Conservation (phyloP, 2,329 filamentous ascomycete genomes). For the Pyrenochaeta sp. region DNA sequence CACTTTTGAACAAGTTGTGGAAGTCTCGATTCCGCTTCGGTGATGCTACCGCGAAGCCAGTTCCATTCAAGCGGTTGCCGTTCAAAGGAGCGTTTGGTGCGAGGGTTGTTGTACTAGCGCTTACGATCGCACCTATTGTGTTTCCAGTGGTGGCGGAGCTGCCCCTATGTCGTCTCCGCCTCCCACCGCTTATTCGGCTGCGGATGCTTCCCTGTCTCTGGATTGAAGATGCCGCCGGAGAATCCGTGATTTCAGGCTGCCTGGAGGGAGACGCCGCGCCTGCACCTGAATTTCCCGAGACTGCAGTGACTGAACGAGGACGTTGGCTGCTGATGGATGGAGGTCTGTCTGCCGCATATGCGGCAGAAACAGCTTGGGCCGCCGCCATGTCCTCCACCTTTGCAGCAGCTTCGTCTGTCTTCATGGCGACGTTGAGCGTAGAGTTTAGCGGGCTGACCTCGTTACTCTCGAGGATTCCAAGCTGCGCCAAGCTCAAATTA, state of each 20-base stretch:
- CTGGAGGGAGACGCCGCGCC: constrained; percentile 62
- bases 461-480: constrained; percentile 75
- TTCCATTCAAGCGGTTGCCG: constrained; percentile 84
- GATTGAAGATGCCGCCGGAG: constrained; percentile 58
- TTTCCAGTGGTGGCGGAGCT: constrained; percentile 73
- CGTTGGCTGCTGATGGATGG: constrained; percentile 41
- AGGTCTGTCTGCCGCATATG: constrained; percentile 59
- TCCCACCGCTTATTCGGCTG: constrained; percentile 60
- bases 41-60: constrained; percentile 93
- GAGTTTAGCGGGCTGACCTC: constrained; percentile 65
- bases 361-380: constrained; percentile 66
- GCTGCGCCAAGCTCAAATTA: constrained; percentile 85
- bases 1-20: constrained; percentile 90
- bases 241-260: constrained; percentile 70
- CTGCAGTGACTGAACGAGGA: constrained; percentile 49
- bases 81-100: constrained; percentile 67
- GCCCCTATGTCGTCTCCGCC: constrained; percentile 75
- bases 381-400: constrained; percentile 66
- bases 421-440: constrained; percentile 63
- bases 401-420: constrained; percentile 61
- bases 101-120: constrained; percentile 73
- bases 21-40: constrained; percentile 97
- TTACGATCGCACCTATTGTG: constrained; percentile 75
- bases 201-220: constrained; percentile 61
- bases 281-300: constrained; percentile 38